Evolutionary conservation across 192 early-diverging fungal species (phyloP), one percentile per base, ranked within the genome.

Genomic region (Umbelopsis ramanniana): DNA sequence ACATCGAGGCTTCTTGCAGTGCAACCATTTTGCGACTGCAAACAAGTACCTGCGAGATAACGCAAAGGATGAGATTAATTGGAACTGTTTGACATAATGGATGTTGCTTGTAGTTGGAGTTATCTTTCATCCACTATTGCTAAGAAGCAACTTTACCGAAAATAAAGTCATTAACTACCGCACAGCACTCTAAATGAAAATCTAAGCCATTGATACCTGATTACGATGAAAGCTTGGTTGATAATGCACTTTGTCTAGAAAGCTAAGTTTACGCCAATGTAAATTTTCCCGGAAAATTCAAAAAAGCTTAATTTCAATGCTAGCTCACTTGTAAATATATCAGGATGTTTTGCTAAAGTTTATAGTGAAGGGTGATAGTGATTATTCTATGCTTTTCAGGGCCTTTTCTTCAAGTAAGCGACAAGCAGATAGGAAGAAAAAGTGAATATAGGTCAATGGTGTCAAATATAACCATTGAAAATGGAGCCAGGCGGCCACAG

Each of bases 1-100:
- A 2, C 85, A 89, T 75, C 79, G 91, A 55, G 97, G 96, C 37
- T 98, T 93, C 77, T 92, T 97, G 79, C 93, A 93, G 7, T 90
- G 90, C 48, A 83, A 85, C 23, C 95, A 96, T 73, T 98, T 96
- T 76, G 88, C 88, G 21, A 84, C 92, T 75, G 91, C 97, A 14
- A 98, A 98, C 81, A 89, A 88, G 71, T 98, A 93, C 63, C 82
- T 98, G 60, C 75, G 73, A 23, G 52, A 79, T 19, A 77, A 86
- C 29, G 91, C 91, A n/a, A 81, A 74, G 47, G 38, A 71, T 26
- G 71, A 82, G 11, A 89, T 96, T 48, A 79, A 94, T 70, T 96
- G 94, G 94, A 79, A 83, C 63, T 76, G 81, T 67, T 72, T 90
- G 38, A 38, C 24, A 33, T 55, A 67, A 69, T 35, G 48, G 15